Base-by-base conservation (phyloP, 345 rosid species). In the Balakata baccata region DNA sequence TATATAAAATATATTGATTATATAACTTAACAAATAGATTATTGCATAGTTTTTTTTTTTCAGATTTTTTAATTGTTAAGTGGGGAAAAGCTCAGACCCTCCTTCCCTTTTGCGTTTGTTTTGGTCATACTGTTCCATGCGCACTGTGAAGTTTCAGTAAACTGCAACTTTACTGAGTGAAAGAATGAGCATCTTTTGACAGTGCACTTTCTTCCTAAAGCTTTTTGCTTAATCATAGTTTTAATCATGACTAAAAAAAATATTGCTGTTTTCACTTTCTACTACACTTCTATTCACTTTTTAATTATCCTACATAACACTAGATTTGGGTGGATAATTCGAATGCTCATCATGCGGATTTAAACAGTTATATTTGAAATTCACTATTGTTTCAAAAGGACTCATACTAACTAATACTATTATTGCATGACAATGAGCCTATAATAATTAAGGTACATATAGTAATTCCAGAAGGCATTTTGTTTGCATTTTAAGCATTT, bases 51-150 rank as follows among this genome's bases (percentile, higher is more conserved):
- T 29, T 29, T 29, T 29, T 29, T 29, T 29, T 29, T 29, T 29
- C 34, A 29, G 34, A 29, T 29, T 29, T 18, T 29, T 57, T 62
- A 34, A 56, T 72, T 58, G 41, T 58, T 76, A 39, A 68, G 74
- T 78, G 59, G 75, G 80, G 72, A 66, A 29, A 81, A 79, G 85
- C 81, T 81, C 86, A 84, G 91, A 82, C 85, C 50, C 3, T 68
- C 58, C 6, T 88, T 29, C 34, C 34, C 34, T 29, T 29, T 29
- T 1, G n/a, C n/a, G 34, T 29, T 89, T 75, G 79, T 79, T 54
- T 71, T 82, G 84, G 80, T 80, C 81, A 68, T 81, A 74, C 81
- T 68, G 76, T 74, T 86, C 85, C 93, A 90, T 87, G 92, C 90
- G 86, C 87, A 77, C 90, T 85, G 92, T 84, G 84, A 87, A 87